Percentiles rank a stretch among this genome's conserved stretches.
Evolutionary conservation across 1,284 basidiomycete genomes (phyloP).

Genomic region (Puccinia triticina): DNA sequence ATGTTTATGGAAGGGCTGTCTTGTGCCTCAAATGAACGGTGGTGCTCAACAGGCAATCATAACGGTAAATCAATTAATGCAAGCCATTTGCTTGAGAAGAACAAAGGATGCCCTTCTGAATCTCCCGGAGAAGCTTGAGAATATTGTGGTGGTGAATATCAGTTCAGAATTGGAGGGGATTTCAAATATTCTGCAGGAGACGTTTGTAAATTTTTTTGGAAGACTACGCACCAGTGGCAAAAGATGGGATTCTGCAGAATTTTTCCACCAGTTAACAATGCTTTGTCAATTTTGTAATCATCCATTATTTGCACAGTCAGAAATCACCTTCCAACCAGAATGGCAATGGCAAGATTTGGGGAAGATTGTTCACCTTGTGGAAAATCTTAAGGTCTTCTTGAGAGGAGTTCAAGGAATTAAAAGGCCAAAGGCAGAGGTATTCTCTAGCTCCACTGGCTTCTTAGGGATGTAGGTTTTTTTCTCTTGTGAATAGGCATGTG

Average conservation of each 20-base stretch:
- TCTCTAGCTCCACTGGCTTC: conserved; percentile 15
- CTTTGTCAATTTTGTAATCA: conserved; percentile 18
- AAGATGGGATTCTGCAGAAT: background rate
- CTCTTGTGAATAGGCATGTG: background rate
- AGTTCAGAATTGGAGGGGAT: background rate
- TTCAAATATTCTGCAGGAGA: background rate
- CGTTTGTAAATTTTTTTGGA: background rate
- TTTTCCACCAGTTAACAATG: conserved; percentile 5
- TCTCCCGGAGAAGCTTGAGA: conserved; percentile 3
- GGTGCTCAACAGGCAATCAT: conserved; percentile 8
- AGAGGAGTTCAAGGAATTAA: background rate
- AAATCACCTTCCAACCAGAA: background rate
- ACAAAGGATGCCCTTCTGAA: conserved; percentile 10
- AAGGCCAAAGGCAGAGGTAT: background rate
- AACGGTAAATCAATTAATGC: conserved; percentile 1
- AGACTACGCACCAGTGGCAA: background rate
- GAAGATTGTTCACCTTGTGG: background rate
- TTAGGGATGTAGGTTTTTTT: background rate
- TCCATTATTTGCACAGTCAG: conserved; percentile 15
- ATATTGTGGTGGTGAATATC: background rate
- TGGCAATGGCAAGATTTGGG: conserved; percentile 20
- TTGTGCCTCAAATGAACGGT: conserved; percentile 9
- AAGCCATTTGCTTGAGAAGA: conserved; percentile 13
- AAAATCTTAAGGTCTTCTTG: conserved; percentile 2
- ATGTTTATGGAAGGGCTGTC: too few species aligned